These are phyloP conservation scores for Lentinula novae-zelandiae DNA, from an alignment of 1,284 basidiomycete genomes.

Conservation along the genomic window DNA sequence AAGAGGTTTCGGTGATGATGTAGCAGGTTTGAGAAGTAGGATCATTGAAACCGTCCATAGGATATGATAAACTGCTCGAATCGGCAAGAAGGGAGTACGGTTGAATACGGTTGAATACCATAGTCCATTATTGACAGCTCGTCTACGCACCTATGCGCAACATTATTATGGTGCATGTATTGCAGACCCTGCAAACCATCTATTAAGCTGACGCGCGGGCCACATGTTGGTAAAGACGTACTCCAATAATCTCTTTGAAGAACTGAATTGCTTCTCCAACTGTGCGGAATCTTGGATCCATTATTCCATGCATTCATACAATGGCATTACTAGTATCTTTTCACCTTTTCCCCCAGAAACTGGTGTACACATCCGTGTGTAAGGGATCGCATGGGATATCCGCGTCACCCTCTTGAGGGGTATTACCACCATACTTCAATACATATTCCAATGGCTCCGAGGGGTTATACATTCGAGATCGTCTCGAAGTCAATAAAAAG, in stretches of 20 bases:
- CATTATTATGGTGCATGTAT: slow-evolving; percentile 27
- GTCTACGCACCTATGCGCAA: too few species aligned
- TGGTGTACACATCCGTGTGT: slow-evolving; percentile 9
- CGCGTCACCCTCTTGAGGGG: slow-evolving; percentile 11
- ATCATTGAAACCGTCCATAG: not conserved
- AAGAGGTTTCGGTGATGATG: not conserved
- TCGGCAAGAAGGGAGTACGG: too few species aligned
- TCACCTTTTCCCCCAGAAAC: too few species aligned
- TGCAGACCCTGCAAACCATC: slow-evolving; percentile 31
- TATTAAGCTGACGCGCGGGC: too few species aligned
- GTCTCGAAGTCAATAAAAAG: slow-evolving; percentile 28
- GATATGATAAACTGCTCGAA: not conserved
- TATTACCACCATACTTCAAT: slow-evolving; percentile 5
- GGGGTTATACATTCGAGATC: slow-evolving; percentile 23
- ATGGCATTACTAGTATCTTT: too few species aligned
- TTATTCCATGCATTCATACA: too few species aligned
- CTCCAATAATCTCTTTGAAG: slow-evolving; percentile 19
- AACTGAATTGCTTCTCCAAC: slow-evolving; percentile 13
- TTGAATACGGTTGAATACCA: too few species aligned
- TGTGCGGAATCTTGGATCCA: not conserved
- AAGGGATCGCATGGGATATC: slow-evolving; percentile 10
- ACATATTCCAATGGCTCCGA: not conserved
- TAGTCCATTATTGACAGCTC: too few species aligned
- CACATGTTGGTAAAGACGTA: too few species aligned
- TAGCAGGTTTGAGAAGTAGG: not conserved